A percentile compares a stretch with the other conserved stretches of the same genome.
Conservation (phyloP, 257 asterid genomes). For the Solanum medicagineum region DNA sequence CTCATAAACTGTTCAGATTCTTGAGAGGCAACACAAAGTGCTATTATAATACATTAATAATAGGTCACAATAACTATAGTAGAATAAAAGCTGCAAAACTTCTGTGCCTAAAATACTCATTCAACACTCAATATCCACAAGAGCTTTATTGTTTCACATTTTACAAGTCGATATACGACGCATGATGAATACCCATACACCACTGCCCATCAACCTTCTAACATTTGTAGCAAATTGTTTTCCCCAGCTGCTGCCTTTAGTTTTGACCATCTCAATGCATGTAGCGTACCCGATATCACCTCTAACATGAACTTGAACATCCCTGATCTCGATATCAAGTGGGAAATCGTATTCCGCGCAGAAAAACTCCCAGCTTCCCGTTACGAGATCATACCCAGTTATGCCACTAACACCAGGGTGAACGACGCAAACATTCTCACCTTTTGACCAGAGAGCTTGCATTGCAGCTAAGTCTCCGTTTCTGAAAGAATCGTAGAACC, state of each 20-base stretch:
- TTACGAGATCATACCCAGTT: constrained; percentile 80
- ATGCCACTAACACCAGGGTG: constrained; percentile 99
- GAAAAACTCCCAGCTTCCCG: constrained; percentile 99
- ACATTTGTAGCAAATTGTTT: constrained; percentile 80
- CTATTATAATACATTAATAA: not conserved
- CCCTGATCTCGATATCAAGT: constrained; percentile 67
- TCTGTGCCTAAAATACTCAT: not conserved
- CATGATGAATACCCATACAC: constrained; percentile 82
- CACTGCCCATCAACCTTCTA: constrained; percentile 78
- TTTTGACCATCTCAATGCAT: constrained; percentile 84
- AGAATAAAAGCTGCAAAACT: not conserved
- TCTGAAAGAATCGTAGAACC: constrained; percentile 72
- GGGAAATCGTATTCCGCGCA: constrained; percentile 99
- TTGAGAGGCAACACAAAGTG: not conserved
- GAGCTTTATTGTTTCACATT: not conserved
- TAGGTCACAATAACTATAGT: not conserved
- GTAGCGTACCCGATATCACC: constrained; percentile 74
- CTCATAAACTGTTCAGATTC: not conserved
- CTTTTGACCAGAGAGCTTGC: constrained; percentile 85
- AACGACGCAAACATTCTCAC: constrained; percentile 77
- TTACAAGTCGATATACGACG: constrained; percentile 69
- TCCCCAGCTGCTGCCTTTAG: constrained; percentile 90
- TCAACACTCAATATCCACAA: not conserved
- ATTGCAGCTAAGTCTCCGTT: constrained; percentile 70
- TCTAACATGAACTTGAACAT: constrained; percentile 68